These are phyloP conservation scores for Zymoseptoria crescenta DNA, from an alignment of 2,329 filamentous ascomycete species.

Conservation along the genomic window DNA sequence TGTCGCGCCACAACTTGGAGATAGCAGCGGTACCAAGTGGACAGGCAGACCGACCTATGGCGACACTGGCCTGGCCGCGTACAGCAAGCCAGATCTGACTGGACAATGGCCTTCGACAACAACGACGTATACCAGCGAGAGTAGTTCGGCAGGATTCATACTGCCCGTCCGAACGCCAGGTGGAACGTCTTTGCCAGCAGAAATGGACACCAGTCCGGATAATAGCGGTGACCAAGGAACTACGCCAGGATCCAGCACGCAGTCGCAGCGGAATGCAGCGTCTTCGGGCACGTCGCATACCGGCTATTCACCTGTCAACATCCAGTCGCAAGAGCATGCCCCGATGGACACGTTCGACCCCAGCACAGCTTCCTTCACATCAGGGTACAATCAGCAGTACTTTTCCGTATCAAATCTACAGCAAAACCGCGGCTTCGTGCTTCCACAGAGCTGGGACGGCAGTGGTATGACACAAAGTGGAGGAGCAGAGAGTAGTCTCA, in stretches of 20 bases:
- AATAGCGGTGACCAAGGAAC: constrained; percentile 20
- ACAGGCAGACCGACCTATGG: constrained; percentile 13
- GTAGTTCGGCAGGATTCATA: constrained; percentile 9
- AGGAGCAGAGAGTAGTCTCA: background rate
- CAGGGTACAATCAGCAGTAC: constrained; percentile 19
- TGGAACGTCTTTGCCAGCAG: background rate
- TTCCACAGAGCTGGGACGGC: constrained; percentile 14
- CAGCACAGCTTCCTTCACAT: constrained; percentile 7
- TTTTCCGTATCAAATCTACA: constrained; percentile 7
- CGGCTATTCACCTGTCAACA: constrained; percentile 22
- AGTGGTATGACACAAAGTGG: constrained; percentile 1
- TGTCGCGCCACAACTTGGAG: background rate
- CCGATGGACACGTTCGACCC: constrained; percentile 10
- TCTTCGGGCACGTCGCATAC: constrained; percentile 24
- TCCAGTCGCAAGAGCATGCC: constrained; percentile 4
- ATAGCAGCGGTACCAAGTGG: background rate
- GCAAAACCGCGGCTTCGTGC: constrained; percentile 16
- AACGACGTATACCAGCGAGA: background rate
- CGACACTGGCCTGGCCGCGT: constrained; percentile 18
- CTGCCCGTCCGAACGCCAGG: constrained; percentile 17
- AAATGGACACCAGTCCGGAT: constrained; percentile 28
- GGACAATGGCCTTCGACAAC: background rate
- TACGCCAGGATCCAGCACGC: constrained; percentile 22
- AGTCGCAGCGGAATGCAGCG: constrained; percentile 15
- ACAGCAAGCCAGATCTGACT: constrained; percentile 11